Conservation (phyloP, 2,329 filamentous ascomycete species). For the Fusarium incarnatum region DNA sequence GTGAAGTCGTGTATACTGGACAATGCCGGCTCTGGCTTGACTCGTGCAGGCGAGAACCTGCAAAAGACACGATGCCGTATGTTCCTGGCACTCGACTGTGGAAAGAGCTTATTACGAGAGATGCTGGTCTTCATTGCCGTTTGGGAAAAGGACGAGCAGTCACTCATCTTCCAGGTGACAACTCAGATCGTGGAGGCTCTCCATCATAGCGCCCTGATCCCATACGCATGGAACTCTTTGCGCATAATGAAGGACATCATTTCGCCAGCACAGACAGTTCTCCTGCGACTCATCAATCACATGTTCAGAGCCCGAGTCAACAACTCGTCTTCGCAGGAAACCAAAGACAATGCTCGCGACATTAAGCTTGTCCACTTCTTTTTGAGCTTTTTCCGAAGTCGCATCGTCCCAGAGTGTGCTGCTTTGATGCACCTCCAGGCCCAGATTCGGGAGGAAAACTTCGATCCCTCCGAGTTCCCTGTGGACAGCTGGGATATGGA, state of each 20-base stretch:
- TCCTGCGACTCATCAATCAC: constrained; percentile 89
- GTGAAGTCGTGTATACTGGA: constrained; percentile 95
- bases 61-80: constrained; percentile 92
- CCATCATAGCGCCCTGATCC: constrained; percentile 87
- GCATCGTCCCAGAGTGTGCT: constrained; percentile 92
- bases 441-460: constrained; percentile 81
- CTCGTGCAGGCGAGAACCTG: constrained; percentile 79
- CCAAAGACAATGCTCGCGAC: constrained; percentile 66
- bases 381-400: constrained; percentile 90
- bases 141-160: constrained; percentile 94
- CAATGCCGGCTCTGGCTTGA: constrained; percentile 76
- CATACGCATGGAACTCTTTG: constrained; percentile 91
- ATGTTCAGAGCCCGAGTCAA: constrained; percentile 75
- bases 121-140: constrained; percentile 96
- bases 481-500: constrained; percentile 99
- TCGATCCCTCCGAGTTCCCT: constrained; percentile 87
- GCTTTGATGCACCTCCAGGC: constrained; percentile 95
- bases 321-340: constrained; percentile 58
- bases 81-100: constrained; percentile 88
- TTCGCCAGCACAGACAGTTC: constrained; percentile 91
- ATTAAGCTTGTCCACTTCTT: constrained; percentile 84
- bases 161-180: constrained; percentile 96
- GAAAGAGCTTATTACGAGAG: constrained; percentile 88
- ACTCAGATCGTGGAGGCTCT: constrained; percentile 95
- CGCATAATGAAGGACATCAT: constrained; percentile 96